Evolutionary conservation across 2,329 filamentous ascomycete genomes (phyloP).

Genomic region (Trichoderma sp.): DNA sequence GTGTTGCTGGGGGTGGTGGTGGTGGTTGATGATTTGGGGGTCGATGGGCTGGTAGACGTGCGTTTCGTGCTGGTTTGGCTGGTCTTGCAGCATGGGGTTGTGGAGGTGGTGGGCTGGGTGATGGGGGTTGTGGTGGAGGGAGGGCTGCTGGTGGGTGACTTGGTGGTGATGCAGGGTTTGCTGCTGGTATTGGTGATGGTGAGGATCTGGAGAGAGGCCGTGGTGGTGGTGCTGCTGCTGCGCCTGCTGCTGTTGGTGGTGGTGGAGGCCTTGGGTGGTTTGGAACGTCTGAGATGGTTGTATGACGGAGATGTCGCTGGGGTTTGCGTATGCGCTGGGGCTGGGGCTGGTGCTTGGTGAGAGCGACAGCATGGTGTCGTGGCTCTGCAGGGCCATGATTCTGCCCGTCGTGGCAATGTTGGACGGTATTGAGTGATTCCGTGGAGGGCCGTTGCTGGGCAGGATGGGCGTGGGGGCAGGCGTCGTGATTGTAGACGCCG

Average conservation of each 20-base stretch:
- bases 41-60: constrained; percentile 60
- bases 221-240: constrained; percentile 21
- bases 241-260: constrained; percentile 33
- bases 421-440: constrained; percentile 8
- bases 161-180: constrained; percentile 38
- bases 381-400: constrained; percentile 39
- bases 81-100: constrained; percentile 42
- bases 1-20: constrained; percentile 18
- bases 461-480: constrained; percentile 19
- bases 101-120: constrained; percentile 37
- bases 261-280: constrained; percentile 31
- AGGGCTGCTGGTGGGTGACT: constrained; percentile 50
- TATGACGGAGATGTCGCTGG: constrained; percentile 52
- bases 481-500: neutral
- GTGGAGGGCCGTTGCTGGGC: constrained; percentile 18
- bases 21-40: constrained; percentile 40
- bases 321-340: constrained; percentile 52
- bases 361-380: constrained; percentile 37
- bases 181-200: constrained; percentile 37
- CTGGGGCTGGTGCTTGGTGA: constrained; percentile 36
- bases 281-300: constrained; percentile 46
- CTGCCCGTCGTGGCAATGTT: constrained; percentile 31
- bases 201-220: constrained; percentile 1
- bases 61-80: constrained; percentile 36
- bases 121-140: constrained; percentile 45